Conservation (phyloP, 352 stramenopile genomes). For the Pythium sukuiense region DNA sequence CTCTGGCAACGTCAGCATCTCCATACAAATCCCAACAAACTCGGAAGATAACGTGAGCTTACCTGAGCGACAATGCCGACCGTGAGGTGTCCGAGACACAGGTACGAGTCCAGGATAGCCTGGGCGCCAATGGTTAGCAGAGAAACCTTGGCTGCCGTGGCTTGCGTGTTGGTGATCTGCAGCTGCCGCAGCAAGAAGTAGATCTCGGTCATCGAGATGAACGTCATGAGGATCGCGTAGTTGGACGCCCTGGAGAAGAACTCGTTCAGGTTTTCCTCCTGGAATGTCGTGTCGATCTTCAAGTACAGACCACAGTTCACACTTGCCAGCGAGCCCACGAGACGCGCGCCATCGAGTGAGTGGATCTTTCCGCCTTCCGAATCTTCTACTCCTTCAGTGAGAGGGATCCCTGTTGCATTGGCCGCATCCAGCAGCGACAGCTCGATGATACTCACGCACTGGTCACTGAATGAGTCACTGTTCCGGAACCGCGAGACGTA, state of each 20-base stretch:
- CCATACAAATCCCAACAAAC: not conserved
- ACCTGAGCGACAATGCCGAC: constrained; percentile 90
- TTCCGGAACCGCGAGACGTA: constrained; percentile 79
- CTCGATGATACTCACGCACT: constrained; percentile 83
- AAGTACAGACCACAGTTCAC: constrained; percentile 80
- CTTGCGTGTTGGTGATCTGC: constrained; percentile 82
- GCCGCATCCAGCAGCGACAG: constrained; percentile 60
- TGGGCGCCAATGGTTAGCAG: constrained; percentile 85
- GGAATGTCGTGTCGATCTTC: constrained; percentile 71
- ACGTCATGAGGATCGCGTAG: constrained; percentile 85
- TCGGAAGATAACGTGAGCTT: constrained; percentile 11
- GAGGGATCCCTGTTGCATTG: constrained; percentile 11
- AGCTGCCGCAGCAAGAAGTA: constrained; percentile 85
- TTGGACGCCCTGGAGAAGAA: constrained; percentile 80
- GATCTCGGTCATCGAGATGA: constrained; percentile 85
- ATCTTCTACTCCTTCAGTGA: constrained; percentile 28
- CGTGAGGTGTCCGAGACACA: constrained; percentile 95
- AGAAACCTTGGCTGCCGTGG: constrained; percentile 79
- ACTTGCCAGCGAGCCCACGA: constrained; percentile 65
- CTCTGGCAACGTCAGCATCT: constrained; percentile 6
- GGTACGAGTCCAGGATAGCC: constrained; percentile 92
- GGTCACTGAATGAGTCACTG: constrained; percentile 80
- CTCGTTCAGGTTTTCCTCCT: constrained; percentile 81
- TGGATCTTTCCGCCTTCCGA: constrained; percentile 23
- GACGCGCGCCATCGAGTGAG: constrained; percentile 26